These are phyloP conservation scores for Arthrinium puccinioides DNA, from an alignment of 2,329 filamentous ascomycete genomes.

Conservation along the genomic window DNA sequence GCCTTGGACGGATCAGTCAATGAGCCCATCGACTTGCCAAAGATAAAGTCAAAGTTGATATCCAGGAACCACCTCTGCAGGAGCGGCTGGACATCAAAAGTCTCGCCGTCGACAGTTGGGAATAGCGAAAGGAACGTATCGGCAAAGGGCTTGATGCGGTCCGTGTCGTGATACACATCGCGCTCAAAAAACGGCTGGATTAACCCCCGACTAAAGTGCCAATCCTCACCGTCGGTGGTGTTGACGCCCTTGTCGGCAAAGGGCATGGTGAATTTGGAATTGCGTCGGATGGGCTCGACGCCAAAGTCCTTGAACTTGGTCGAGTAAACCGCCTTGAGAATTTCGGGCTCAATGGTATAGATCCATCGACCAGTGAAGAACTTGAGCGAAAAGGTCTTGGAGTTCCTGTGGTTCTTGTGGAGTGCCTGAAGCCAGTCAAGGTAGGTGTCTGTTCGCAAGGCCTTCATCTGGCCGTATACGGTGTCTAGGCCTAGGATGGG, in stretches of 20 bases:
- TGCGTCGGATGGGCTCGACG: not conserved
- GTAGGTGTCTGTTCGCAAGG: not conserved
- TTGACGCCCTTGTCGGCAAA: conserved; percentile 1
- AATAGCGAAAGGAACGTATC: not conserved
- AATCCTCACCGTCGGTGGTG: not conserved
- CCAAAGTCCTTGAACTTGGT: not conserved
- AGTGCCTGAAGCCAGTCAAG: not conserved
- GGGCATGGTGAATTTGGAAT: not conserved
- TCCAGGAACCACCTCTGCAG: not conserved
- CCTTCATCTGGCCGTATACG: not conserved
- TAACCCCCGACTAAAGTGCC: not conserved
- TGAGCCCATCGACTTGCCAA: too few species aligned
- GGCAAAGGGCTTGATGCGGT: not conserved
- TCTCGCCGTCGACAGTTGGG: not conserved
- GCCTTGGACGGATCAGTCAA: too few species aligned
- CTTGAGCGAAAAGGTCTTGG: not conserved
- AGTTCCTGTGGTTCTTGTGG: not conserved
- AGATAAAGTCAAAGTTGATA: too few species aligned
- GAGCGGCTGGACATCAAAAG: not conserved
- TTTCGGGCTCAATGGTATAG: not conserved
- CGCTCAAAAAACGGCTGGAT: conserved; percentile 1
- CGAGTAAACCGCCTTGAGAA: not conserved
- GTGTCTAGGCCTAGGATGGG: not conserved
- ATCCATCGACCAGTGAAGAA: not conserved
- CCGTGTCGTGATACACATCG: not conserved